Evolutionary conservation across 495 filamentous ascomycete genomes (phyloP).

Genomic region (Aspergillus homomorphus): DNA sequence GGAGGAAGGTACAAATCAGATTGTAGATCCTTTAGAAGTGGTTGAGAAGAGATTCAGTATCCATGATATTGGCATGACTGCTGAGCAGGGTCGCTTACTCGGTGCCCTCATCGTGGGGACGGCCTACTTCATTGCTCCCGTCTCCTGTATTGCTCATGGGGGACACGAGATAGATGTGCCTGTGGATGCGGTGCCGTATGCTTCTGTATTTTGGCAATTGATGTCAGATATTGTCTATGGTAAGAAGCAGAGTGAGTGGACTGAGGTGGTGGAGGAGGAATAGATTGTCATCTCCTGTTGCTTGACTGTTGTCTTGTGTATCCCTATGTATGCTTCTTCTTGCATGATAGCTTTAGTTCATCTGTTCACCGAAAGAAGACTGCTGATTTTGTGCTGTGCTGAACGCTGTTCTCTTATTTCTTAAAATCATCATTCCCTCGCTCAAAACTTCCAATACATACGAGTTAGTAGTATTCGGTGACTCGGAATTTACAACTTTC

Average conservation of each 20-base stretch:
- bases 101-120: conserved; percentile 1
- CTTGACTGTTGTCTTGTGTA: too few species aligned
- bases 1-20: background rate
- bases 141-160: background rate
- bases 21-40: conserved; percentile 1
- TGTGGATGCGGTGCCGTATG: conserved; percentile 1
- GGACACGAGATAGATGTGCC: background rate
- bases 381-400: too few species aligned
- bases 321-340: too few species aligned
- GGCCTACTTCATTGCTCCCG: background rate
- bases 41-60: conserved; percentile 4
- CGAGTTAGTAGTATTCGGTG: too few species aligned
- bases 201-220: background rate
- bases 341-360: too few species aligned
- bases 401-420: too few species aligned
- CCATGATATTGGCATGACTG: background rate
- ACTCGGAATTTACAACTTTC: too few species aligned
- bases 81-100: background rate
- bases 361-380: too few species aligned
- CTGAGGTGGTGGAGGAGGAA: conserved; percentile 8
- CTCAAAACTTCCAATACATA: too few species aligned
- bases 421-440: too few species aligned
- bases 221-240: conserved; percentile 5
- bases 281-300: too few species aligned
- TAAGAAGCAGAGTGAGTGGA: background rate